Evolutionary conservation across 2,329 filamentous ascomycete species (phyloP), one percentile per base, ranked within the genome.

Genomic region (Fusarium xyrophilum): DNA sequence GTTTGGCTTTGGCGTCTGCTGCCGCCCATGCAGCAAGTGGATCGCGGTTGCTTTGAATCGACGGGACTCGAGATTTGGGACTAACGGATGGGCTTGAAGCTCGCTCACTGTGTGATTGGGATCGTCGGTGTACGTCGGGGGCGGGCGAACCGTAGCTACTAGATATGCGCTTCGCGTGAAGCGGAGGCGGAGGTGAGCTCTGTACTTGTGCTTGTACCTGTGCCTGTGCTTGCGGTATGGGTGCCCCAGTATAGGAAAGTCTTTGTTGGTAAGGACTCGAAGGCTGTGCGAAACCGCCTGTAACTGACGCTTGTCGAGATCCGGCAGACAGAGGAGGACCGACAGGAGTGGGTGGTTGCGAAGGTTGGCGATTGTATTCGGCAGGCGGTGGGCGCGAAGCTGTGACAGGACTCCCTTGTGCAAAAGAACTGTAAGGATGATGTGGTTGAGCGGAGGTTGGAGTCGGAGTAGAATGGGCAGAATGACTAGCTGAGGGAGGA

Each of bases 41-140:
- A 52, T 81, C 80, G 44, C 79, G 73, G 72, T 77, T 83, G 75
- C 78, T 84, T 60, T 81, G 81, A 38, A 87, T 74, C 70, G 84
- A 87, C 39, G 84, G 80, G 19, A 89, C 81, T 67, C 86, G 84
- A 36, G 91, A 93, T 79, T 93, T 93, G 32, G 93, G 92, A 76
- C 91, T 95, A 52, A 95, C 88, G 74, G 91, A 94, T 55, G 91
- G 78, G 76, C 89, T 92, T 51, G 86, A 83, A 65, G 92, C 91
- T 73, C 90, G 86, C 57, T 93, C 90, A 67, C 84, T 84, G 50
- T 84, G 83, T 43, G 85, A 84, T 60, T 84, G 81, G 43, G 84
- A 83, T 75, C 86, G 78, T 77, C 81, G 81, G 66, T 82, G 82
- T 43, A 79, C 76, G 65, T 83, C 81, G 39, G 76, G 73, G 23